Evolutionary conservation across 1,284 basidiomycete genomes (phyloP).

Genomic region (Agaricales sp.): DNA sequence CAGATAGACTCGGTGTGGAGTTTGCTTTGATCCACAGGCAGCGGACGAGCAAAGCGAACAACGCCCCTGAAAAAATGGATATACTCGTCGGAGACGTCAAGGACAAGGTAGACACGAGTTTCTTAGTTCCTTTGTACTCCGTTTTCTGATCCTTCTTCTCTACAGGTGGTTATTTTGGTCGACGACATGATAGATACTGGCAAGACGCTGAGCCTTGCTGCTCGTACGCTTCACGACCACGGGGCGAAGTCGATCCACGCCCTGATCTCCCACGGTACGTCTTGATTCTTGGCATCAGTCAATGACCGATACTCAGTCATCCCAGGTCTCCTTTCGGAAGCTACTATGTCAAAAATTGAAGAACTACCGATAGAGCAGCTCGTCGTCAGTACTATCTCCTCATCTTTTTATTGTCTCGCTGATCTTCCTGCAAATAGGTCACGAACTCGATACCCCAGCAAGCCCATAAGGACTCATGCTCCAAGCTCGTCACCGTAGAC

Average conservation of each 20-base stretch:
- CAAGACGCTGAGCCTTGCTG: constrained; percentile 78
- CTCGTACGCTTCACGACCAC: constrained; percentile 76
- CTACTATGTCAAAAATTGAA: constrained; percentile 69
- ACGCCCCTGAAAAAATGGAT: constrained; percentile 78
- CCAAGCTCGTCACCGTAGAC: constrained; percentile 72
- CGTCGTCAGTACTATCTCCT: constrained; percentile 53
- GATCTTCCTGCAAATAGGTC: constrained; percentile 20
- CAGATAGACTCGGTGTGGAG: constrained; percentile 92
- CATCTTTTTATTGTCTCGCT: too few relatives aligned
- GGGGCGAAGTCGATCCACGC: constrained; percentile 88
- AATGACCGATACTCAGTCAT: constrained; percentile 6
- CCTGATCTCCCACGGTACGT: constrained; percentile 81
- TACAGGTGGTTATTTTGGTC: constrained; percentile 81
- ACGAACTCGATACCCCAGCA: constrained; percentile 37
- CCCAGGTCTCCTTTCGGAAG: constrained; percentile 78
- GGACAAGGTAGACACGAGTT: constrained; percentile 57
- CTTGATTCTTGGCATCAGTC: constrained; percentile 6
- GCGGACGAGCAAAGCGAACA: constrained; percentile 48
- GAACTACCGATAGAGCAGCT: constrained; percentile 79
- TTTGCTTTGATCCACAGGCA: constrained; percentile 97
- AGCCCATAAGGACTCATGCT: constrained; percentile 35
- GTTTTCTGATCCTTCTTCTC: constrained; percentile 7
- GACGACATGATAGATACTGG: constrained; percentile 99
- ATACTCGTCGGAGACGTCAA: constrained; percentile 94
- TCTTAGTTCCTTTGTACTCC: constrained; percentile 4